phyloP scores from a whole-genome alignment of 768 basidiomycete genomes.

The Pleurotus pulmonarius region DNA sequence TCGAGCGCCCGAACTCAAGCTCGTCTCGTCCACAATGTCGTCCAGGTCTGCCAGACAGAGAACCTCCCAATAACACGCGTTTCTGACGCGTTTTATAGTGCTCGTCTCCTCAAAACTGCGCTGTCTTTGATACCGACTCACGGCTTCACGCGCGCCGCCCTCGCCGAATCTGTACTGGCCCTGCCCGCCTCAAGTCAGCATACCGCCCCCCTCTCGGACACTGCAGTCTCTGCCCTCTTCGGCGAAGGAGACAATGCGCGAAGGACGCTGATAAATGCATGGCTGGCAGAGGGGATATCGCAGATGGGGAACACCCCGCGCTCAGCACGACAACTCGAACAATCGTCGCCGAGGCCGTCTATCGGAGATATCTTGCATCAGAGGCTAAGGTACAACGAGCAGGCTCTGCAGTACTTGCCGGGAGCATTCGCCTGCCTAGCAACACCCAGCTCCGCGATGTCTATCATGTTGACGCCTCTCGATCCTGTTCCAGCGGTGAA shows the following conservation, averaged over 20 bases:
- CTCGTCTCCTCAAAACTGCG: constrained; percentile 53
- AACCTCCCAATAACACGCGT: no score
- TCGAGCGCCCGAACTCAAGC: no score
- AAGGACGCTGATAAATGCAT: constrained; percentile 62
- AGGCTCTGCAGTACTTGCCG: constrained; percentile 60
- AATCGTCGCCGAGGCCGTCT: constrained; percentile 16
- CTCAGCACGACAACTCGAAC: neutral
- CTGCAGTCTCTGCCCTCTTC: constrained; percentile 70
- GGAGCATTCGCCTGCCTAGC: constrained; percentile 78
- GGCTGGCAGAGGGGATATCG: constrained; percentile 63
- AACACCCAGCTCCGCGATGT: constrained; percentile 34
- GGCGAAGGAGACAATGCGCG: constrained; percentile 66
- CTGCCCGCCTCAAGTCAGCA: constrained; percentile 41
- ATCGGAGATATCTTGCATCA: constrained; percentile 51
- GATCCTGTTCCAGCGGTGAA: constrained; percentile 58
- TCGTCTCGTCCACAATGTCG: neutral
- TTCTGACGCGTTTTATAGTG: neutral
- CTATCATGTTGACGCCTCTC: constrained; percentile 38
- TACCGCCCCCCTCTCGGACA: constrained; percentile 60
- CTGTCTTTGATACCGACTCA: constrained; percentile 60
- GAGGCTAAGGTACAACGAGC: constrained; percentile 63
- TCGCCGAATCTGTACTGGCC: constrained; percentile 59
- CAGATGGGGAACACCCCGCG: constrained; percentile 36
- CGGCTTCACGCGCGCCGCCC: constrained; percentile 72
- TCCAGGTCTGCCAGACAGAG: neutral